A percentile compares a stretch with the other conserved stretches of the same genome.
These are phyloP conservation scores for Cubamyces lactineus DNA, from an alignment of 768 basidiomycete genomes.

Conservation along the genomic window DNA sequence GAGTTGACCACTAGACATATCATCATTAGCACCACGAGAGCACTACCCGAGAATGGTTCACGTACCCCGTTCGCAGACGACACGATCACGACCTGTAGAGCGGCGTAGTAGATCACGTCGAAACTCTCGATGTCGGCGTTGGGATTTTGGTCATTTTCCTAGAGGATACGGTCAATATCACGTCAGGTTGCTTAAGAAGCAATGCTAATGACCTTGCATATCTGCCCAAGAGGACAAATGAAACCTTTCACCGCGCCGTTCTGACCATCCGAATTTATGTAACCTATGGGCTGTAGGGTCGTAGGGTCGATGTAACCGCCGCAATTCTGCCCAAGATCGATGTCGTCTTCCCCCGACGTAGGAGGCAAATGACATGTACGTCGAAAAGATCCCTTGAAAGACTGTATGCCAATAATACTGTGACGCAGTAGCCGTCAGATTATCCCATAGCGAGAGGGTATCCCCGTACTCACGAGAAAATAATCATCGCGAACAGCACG, in stretches of 20 bases:
- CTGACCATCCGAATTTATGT: conserved; percentile 44
- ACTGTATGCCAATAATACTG: conserved; percentile 92
- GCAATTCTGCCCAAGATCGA: conserved; percentile 63
- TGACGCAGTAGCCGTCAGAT: neutral
- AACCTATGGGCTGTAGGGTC: conserved; percentile 51
- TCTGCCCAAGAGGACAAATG: conserved; percentile 85
- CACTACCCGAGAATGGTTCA: conserved; percentile 19
- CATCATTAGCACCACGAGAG: neutral
- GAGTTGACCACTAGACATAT: conserved; percentile 60
- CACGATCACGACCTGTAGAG: conserved; percentile 83
- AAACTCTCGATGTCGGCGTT: conserved; percentile 71
- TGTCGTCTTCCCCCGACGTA: conserved; percentile 54
- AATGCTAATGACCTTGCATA: conserved; percentile 63
- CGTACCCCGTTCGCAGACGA: conserved; percentile 78
- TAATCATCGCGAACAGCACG: conserved; percentile 82
- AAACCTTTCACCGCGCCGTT: conserved; percentile 68
- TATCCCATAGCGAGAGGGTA: neutral
- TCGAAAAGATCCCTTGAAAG: conserved; percentile 84
- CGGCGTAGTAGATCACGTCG: conserved; percentile 83
- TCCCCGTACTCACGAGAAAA: conserved; percentile 75
- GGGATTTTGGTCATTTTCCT: conserved; percentile 70
- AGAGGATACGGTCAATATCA: neutral
- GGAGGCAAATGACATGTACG: conserved; percentile 63
- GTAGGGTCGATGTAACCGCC: conserved; percentile 77
- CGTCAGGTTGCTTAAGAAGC: too few relatives aligned